Conservation (phyloP, 1,139 yeast species). For the Pichia inconspicua region DNA sequence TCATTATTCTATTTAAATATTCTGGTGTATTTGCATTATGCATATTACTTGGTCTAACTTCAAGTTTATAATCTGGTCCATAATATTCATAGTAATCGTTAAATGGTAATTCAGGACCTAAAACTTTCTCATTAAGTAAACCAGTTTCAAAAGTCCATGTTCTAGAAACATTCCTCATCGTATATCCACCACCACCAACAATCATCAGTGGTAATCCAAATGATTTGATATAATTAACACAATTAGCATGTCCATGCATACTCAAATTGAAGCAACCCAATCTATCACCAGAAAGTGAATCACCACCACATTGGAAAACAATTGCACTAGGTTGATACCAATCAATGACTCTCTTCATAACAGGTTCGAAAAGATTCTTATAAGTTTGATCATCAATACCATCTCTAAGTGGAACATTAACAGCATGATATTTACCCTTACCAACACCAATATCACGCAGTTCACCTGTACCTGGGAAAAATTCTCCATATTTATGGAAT, state of each 20-base stretch:
- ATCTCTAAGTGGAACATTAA: conserved; percentile 90
- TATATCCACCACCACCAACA: conserved; percentile 96
- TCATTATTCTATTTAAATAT: conserved; percentile 75
- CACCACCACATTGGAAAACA: conserved; percentile 97
- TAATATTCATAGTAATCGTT: conserved; percentile 95
- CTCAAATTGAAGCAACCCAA: conserved; percentile 89
- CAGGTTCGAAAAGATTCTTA: conserved; percentile 81
- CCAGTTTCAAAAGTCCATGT: conserved; percentile 96
- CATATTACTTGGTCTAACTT: conserved; percentile 94
- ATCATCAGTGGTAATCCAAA: conserved; percentile 87
- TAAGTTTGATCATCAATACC: conserved; percentile 95
- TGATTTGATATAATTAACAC: conserved; percentile 77
- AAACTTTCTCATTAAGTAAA: conserved; percentile 64
- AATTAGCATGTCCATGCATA: conserved; percentile 90
- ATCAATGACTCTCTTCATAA: conserved; percentile 54
- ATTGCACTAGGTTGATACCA: conserved; percentile 81
- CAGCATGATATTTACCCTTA: conserved; percentile 74
- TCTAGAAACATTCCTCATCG: conserved; percentile 90
- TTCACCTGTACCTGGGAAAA: conserved; percentile 95
- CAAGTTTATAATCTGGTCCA: conserved; percentile 91
- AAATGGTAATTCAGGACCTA: conserved; percentile 84
- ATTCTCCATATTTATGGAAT: conserved; percentile 93
- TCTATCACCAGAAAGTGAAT: conserved; percentile 87
- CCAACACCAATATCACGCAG: conserved; percentile 83
- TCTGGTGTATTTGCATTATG: conserved; percentile 93